A percentile compares a stretch with the other conserved stretches of the same genome.
Conservation (phyloP, 148 eudicot species). For the Rhododendron ferrugineum region DNA sequence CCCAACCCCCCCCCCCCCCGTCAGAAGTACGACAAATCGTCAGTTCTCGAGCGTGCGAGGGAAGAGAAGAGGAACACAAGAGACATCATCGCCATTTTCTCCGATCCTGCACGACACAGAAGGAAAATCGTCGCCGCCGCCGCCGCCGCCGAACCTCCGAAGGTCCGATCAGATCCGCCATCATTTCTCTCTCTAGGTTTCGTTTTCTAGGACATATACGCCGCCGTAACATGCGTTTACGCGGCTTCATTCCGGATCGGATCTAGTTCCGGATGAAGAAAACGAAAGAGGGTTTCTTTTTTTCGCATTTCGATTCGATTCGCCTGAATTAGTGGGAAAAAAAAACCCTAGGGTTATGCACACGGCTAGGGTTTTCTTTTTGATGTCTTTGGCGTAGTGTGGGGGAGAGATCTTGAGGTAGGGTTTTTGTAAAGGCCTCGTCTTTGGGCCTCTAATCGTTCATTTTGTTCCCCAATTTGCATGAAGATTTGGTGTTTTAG, state of each 20-base stretch:
- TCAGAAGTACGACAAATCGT: not conserved
- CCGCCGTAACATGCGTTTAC: not conserved
- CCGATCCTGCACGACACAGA: not conserved
- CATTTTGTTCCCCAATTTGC: slow-evolving; percentile 15
- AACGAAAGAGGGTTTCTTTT: not conserved
- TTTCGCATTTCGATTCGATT: not conserved
- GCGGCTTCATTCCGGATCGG: not conserved
- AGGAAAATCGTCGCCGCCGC: not conserved
- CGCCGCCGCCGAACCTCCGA: not conserved
- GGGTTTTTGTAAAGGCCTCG: slow-evolving; percentile 22
- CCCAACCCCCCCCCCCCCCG: not conserved
- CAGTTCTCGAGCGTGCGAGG: not conserved
- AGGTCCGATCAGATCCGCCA: not conserved
- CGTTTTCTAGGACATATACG: not conserved
- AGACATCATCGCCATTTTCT: not conserved
- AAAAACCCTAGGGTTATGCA: slow-evolving; percentile 10
- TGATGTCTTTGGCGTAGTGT: not conserved
- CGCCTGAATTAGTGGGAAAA: not conserved
- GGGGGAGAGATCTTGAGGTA: slow-evolving; percentile 14
- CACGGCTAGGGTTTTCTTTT: slow-evolving; percentile 12
- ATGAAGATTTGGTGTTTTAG: slow-evolving; percentile 54
- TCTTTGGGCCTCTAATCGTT: slow-evolving; percentile 3
- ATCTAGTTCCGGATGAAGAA: not conserved
- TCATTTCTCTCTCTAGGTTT: not conserved
- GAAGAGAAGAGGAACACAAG: not conserved